phyloP scores from a whole-genome alignment of 345 rosid species.

The Eucalyptus victrix region DNA sequence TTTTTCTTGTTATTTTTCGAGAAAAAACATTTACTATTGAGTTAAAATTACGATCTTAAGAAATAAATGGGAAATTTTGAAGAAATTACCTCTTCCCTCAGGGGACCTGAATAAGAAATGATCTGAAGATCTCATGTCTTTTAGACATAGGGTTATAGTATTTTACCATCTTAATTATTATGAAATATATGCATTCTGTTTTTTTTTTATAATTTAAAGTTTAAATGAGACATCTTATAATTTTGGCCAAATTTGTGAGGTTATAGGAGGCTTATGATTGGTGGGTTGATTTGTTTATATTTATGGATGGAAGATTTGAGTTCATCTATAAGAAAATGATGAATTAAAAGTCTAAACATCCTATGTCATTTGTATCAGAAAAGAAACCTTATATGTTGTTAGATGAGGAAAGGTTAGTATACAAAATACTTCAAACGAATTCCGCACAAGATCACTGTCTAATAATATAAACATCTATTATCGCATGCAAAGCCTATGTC shows the following conservation, averaged over 20 bases:
- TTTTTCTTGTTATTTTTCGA: background rate
- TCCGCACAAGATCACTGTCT: background rate
- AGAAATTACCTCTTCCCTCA: background rate
- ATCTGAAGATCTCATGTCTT: background rate
- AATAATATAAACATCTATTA: background rate
- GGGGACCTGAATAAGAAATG: background rate
- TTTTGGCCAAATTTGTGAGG: background rate
- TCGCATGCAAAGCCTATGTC: background rate
- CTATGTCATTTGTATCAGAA: background rate
- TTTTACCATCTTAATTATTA: background rate
- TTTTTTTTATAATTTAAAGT: background rate
- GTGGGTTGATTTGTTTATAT: background rate
- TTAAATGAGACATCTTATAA: background rate
- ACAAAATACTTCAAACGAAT: background rate
- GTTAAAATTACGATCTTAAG: background rate
- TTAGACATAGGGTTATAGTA: background rate
- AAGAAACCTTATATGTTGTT: background rate
- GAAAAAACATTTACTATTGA: background rate
- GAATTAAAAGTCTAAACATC: background rate
- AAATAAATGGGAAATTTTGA: background rate
- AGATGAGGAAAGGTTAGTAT: background rate
- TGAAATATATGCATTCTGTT: background rate
- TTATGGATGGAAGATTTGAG: background rate
- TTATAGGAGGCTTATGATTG: background rate
- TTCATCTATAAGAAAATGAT: background rate